phyloP scores from a whole-genome alignment of 2,329 filamentous ascomycete species.

The Calonectria leucothoes region DNA sequence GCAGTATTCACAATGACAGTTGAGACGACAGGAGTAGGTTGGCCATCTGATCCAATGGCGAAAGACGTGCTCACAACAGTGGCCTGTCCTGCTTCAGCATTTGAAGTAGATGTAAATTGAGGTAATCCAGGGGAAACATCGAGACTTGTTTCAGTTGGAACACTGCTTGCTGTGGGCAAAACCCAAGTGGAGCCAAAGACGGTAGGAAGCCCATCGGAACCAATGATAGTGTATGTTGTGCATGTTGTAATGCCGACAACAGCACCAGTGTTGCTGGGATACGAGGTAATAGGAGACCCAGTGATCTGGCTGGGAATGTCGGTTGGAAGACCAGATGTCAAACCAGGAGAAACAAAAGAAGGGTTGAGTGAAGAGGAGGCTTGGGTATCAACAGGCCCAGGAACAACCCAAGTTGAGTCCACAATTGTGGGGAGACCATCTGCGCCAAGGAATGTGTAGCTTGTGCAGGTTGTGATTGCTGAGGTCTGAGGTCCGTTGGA shows the following conservation, averaged over 20 bases:
- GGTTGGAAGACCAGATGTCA: constrained; percentile 38
- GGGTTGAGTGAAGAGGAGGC: constrained; percentile 30
- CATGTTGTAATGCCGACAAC: constrained; percentile 41
- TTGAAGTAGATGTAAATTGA: constrained; percentile 22
- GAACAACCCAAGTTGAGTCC: constrained; percentile 47
- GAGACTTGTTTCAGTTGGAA: constrained; percentile 33
- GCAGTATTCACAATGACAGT: constrained; percentile 46
- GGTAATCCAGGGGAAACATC: constrained; percentile 30
- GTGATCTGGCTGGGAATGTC: constrained; percentile 37
- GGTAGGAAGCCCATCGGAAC: constrained; percentile 44
- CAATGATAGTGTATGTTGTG: constrained; percentile 44
- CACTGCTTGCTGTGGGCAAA: constrained; percentile 34
- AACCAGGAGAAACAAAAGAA: constrained; percentile 32
- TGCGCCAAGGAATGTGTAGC: constrained; percentile 36
- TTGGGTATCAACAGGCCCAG: constrained; percentile 35
- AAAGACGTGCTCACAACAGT: constrained; percentile 47
- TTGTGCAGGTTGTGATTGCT: constrained; percentile 38
- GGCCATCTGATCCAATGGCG: constrained; percentile 47
- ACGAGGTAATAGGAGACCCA: constrained; percentile 16
- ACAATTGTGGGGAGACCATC: constrained; percentile 44
- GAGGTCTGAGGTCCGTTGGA: constrained; percentile 17
- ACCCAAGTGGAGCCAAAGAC: constrained; percentile 46
- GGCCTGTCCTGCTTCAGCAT: constrained; percentile 26
- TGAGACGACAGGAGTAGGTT: constrained; percentile 46
- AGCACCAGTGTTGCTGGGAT: neutral